A percentile compares a stretch with the other conserved stretches of the same genome.
Evolutionary conservation across 2,329 filamentous ascomycete species (phyloP).

Genomic region (Neofusicoccum laricinum): DNA sequence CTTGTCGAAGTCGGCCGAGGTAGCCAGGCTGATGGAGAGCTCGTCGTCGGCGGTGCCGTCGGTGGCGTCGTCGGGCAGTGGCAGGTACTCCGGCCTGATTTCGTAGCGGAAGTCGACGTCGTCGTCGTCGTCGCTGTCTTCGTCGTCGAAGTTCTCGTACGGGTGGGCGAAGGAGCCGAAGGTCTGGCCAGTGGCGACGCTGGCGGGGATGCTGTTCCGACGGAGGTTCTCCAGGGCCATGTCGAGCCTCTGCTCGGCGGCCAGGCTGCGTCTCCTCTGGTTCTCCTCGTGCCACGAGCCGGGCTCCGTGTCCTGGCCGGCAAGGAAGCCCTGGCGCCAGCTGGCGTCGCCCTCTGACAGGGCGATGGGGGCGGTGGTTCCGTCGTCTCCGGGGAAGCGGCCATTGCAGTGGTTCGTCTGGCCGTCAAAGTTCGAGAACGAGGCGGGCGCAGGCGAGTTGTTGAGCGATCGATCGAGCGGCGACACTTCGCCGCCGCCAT

Average conservation of each 20-base stretch:
- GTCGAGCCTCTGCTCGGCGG: conserved; percentile 5
- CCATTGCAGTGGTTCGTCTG: too few relatives aligned
- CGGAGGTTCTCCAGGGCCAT: background rate
- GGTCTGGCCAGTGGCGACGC: background rate
- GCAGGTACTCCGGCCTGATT: conserved; percentile 6
- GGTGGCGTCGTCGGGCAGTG: conserved; percentile 6
- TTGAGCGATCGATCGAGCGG: background rate
- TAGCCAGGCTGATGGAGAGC: conserved; percentile 5
- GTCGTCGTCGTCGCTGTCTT: too few relatives aligned
- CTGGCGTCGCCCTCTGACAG: conserved; percentile 2
- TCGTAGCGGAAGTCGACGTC: background rate
- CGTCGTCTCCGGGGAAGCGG: background rate
- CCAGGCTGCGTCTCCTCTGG: background rate
- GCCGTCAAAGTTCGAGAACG: background rate
- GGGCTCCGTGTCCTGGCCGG: background rate
- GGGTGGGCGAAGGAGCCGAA: conserved; percentile 9
- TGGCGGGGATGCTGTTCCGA: background rate
- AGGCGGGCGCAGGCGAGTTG: background rate
- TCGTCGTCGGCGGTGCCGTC: conserved; percentile 10
- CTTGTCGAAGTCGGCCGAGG: background rate
- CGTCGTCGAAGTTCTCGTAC: conserved; percentile 1
- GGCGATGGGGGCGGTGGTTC: background rate
- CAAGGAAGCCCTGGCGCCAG: background rate
- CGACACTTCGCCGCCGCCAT: background rate
- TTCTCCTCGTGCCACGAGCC: conserved; percentile 1